Conservation (phyloP, 148 eudicot genomes). For the Heliosperma pusillum region DNA sequence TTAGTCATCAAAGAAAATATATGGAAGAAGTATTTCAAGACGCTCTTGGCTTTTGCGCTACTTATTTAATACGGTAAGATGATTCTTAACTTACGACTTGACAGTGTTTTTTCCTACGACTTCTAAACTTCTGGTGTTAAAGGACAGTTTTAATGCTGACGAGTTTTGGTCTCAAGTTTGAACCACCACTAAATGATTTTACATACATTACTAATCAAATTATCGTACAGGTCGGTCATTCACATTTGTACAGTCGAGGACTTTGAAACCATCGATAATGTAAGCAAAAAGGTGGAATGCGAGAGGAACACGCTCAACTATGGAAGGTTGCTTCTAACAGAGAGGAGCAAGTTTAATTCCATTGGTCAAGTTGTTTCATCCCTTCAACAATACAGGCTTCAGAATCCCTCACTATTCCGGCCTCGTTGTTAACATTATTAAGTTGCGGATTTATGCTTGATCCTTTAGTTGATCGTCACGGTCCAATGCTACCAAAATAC, state of each 20-base stretch:
- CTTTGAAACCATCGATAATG: slow-evolving; percentile 65
- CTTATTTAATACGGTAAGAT: slow-evolving; percentile 79
- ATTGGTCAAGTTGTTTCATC: slow-evolving; percentile 57
- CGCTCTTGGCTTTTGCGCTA: slow-evolving; percentile 83
- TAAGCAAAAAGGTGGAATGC: slow-evolving; percentile 57
- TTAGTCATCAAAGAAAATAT: slow-evolving; percentile 50
- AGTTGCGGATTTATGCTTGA: no score
- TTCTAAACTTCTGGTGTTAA: no score
- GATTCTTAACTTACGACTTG: not conserved
- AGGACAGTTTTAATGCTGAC: no score
- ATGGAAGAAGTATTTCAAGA: slow-evolving; percentile 76
- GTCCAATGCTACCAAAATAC: no score
- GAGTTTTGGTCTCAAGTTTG: no score
- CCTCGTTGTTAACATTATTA: slow-evolving; percentile 8
- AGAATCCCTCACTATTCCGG: not conserved
- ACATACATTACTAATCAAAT: slow-evolving; percentile 16
- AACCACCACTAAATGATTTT: no score
- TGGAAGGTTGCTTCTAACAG: slow-evolving; percentile 70
- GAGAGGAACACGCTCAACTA: slow-evolving; percentile 74
- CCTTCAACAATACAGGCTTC: slow-evolving; percentile 23
- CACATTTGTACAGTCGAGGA: slow-evolving; percentile 49
- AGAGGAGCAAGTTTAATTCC: slow-evolving; percentile 44
- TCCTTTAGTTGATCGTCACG: no score
- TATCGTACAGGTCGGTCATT: slow-evolving; percentile 48
- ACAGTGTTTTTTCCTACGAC: no score